Evolutionary conservation across 148 eudicot genomes (phyloP), one percentile per base, ranked within the genome.

Genomic region (Rhododendron ferrugineum): DNA sequence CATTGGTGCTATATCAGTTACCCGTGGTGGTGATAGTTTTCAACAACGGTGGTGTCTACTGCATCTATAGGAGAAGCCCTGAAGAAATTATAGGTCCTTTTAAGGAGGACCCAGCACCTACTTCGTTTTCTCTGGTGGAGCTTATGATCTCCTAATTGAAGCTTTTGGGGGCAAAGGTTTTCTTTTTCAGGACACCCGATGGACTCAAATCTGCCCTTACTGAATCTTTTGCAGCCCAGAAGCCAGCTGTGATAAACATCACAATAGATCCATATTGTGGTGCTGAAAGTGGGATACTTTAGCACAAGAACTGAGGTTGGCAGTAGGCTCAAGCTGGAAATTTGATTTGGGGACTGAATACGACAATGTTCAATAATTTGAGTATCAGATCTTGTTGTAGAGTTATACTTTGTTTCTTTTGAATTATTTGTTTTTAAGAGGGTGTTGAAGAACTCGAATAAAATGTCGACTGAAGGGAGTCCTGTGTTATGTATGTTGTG

Each of bases 141-240:
- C 91, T 42, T 95, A 95, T 87, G 96, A 95, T 83, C 49, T 90
- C 44, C 81, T 94, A 10, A 90, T 94, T 0, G 96, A 95, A 88
- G 98, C 98, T 52, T 95, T 95, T 36, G 98, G 98, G 4, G 98
- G 98, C n/a, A 93, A 94, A 86, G 98, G 98, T 32, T 95, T 93
- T 88, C 89, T 95, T 26, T 95, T 86, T n/a, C 50, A 85, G 89
- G 85, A 90, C 93, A 52, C 98, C 98, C 0, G 92, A 90, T 72
- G 96, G 93, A 83, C 93, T 95, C 56, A 93, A 92, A 84, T 90
- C 93, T 60, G 37, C 37, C 3, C 37, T 36, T 36, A 36, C 37
- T 36, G 37, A 36, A 36, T 36, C 37, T 36, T 95, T 95, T 83
- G 86, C 96, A 26, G 97, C 97, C 2, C 84, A 89, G 87, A 94